Conservation (phyloP, 805 yeast species). For the Ascoidea asiatica region DNA sequence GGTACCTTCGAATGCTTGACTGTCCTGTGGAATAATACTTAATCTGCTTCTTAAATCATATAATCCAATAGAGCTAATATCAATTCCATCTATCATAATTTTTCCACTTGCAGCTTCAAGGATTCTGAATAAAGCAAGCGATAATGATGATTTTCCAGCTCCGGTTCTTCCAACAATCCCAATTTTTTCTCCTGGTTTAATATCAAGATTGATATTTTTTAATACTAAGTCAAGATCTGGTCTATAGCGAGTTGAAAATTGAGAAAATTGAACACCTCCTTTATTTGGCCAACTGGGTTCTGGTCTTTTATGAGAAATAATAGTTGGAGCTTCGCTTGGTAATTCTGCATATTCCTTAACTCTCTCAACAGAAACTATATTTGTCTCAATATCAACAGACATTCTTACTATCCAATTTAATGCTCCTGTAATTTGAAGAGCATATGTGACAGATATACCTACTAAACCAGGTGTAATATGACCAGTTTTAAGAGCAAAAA, state of each 20-base stretch:
- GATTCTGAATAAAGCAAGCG: conserved; percentile 72
- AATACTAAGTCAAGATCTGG: conserved; percentile 69
- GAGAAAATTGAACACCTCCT: conserved; percentile 53
- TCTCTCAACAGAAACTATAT: conserved; percentile 93
- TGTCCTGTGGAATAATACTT: conserved; percentile 88
- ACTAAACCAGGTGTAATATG: conserved; percentile 76
- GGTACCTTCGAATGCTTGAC: conserved; percentile 83
- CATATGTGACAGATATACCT: conserved; percentile 88
- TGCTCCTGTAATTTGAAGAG: conserved; percentile 84
- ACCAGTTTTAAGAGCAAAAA: conserved; percentile 56
- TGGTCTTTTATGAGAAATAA: conserved; percentile 56
- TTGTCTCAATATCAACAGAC: conserved; percentile 97
- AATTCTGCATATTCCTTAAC: conserved; percentile 77
- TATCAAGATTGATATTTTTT: conserved; percentile 47
- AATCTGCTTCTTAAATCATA: conserved; percentile 63
- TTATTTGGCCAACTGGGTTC: conserved; percentile 55
- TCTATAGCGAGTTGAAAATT: conserved; percentile 79
- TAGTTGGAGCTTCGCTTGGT: conserved; percentile 71
- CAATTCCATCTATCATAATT: conserved; percentile 57
- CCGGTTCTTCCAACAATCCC: conserved; percentile 98
- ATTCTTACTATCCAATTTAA: conserved; percentile 96
- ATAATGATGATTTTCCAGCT: conserved; percentile 84
- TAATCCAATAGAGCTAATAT: conserved; percentile 58
- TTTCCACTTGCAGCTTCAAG: conserved; percentile 48
- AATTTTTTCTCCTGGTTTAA: conserved; percentile 68